A percentile compares a stretch with the other conserved stretches of the same genome.
Evolutionary conservation across 2,329 filamentous ascomycete genomes (phyloP).

Genomic region (Hypoxylon rubiginosum): DNA sequence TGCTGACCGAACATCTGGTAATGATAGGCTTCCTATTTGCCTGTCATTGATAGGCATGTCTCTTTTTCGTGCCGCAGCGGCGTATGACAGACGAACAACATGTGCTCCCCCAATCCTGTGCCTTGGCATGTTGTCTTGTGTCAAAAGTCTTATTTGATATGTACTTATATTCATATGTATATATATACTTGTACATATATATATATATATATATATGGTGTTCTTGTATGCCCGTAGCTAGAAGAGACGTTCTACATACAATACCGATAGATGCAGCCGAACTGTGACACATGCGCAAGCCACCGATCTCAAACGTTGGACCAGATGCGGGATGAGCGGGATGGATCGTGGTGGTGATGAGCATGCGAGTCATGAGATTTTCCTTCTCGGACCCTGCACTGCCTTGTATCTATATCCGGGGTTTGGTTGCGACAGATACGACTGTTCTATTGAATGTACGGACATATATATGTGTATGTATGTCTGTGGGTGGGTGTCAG

Average conservation of each 20-base stretch:
- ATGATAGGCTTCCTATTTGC: constrained; percentile 19
- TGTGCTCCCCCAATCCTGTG: constrained; percentile 20
- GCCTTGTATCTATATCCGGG: constrained; percentile 40
- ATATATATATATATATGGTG: constrained; percentile 11
- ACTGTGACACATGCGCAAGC: constrained; percentile 37
- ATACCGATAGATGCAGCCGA: constrained; percentile 41
- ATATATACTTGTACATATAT: no score
- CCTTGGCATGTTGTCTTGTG: constrained; percentile 20
- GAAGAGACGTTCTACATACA: constrained; percentile 26
- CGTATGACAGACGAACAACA: constrained; percentile 21
- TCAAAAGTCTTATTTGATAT: constrained; percentile 19
- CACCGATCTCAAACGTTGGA: constrained; percentile 41
- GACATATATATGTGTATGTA: background rate
- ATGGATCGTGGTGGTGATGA: constrained; percentile 34
- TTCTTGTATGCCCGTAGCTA: constrained; percentile 32
- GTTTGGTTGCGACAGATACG: constrained; percentile 33
- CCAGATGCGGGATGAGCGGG: constrained; percentile 41
- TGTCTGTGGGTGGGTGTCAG: background rate
- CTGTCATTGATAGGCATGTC: constrained; percentile 26
- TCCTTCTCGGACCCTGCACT: constrained; percentile 33
- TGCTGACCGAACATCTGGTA: constrained; percentile 32
- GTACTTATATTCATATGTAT: background rate
- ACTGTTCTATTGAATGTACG: constrained; percentile 1
- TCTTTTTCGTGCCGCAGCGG: constrained; percentile 28
- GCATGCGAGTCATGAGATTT: constrained; percentile 38